Evolutionary conservation across 495 filamentous ascomycete genomes (phyloP), one percentile per base, ranked within the genome.

Genomic region (Astrocystis sublimbata): DNA sequence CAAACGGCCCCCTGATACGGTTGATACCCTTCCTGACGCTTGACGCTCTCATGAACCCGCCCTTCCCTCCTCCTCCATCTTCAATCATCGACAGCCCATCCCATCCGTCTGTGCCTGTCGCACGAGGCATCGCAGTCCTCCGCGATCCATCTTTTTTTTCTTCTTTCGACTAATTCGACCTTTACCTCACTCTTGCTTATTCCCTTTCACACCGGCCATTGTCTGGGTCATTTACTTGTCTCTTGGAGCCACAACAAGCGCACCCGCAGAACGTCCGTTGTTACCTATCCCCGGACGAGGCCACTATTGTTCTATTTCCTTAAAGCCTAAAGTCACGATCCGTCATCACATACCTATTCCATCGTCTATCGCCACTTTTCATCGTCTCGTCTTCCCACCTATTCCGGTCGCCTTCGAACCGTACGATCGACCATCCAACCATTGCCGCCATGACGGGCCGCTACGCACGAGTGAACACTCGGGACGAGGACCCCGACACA

Each of bases 401-500:
- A 15, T 4, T 15, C 13, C 4, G 19, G 8, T 26, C 47, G 15
- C n/a, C 8, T n/a, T 19, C 23, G n/a, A 19, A 9, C 41, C 41
- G n/a, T 15, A 12, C 3, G 9, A 12, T 8, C 36, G n/a, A 3
- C 41, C 15, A 9, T 21, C 15, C 21, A n/a, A n/a, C 6, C 41
- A 19, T 43, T 43, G 15, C 2, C 49, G 91, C 86, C 81, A 92
- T 88, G 82, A 81, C 89, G 71, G 90, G 91, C 79, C 87, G 89
- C 61, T 97, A 97, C 77, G 89, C 93, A 76, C 81, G 90, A 82
- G 92, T 94, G 84, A 81, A 79, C 58, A 76, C 75, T 65, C 78
- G 75, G 38, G 80, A 81, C 63, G 79, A 83, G 53, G 76, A 79
- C 15, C 58, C 72, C 59, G 72, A 78, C 36, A 71, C 75, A 41